A percentile compares a stretch with the other conserved stretches of the same genome.
Conservation (phyloP, 805 yeast species). For the Nakazawaea holstii region DNA sequence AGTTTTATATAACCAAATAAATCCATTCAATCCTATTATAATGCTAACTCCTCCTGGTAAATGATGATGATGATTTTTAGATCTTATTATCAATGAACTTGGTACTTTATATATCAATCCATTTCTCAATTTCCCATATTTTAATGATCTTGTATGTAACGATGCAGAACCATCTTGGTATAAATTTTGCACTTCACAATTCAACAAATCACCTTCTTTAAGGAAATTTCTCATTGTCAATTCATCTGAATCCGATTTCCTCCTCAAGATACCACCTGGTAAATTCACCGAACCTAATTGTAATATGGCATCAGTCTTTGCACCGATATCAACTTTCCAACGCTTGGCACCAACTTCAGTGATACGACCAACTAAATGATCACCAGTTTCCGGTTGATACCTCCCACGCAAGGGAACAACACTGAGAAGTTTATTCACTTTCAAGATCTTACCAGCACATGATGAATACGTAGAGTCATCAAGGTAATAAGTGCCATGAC, state of each 20-base stretch:
- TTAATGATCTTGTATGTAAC: constrained; percentile 89
- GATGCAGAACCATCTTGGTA: constrained; percentile 91
- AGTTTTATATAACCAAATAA: constrained; percentile 85
- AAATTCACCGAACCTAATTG: constrained; percentile 94
- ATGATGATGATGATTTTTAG: constrained; percentile 81
- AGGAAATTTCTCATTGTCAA: constrained; percentile 90
- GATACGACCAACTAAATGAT: constrained; percentile 89
- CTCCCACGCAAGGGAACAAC: constrained; percentile 84
- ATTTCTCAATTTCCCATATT: constrained; percentile 91
- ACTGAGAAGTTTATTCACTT: constrained; percentile 81
- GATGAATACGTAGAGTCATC: constrained; percentile 78
- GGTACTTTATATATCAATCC: constrained; percentile 84
- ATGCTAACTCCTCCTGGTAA: constrained; percentile 93
- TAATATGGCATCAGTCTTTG: constrained; percentile 85
- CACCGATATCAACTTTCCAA: constrained; percentile 97
- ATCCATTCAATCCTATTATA: constrained; percentile 93
- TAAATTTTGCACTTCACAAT: constrained; percentile 92
- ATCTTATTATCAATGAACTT: constrained; percentile 72
- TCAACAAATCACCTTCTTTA: constrained; percentile 92
- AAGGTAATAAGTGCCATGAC: constrained; percentile 89
- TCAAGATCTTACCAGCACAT: constrained; percentile 84
- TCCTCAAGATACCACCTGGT: constrained; percentile 94
- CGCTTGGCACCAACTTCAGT: constrained; percentile 90
- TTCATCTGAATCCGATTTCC: constrained; percentile 94
- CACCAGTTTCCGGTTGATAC: constrained; percentile 93